Evolutionary conservation across 73 alveolate species (phyloP).

Genomic region (Paramecium primaurelia): DNA sequence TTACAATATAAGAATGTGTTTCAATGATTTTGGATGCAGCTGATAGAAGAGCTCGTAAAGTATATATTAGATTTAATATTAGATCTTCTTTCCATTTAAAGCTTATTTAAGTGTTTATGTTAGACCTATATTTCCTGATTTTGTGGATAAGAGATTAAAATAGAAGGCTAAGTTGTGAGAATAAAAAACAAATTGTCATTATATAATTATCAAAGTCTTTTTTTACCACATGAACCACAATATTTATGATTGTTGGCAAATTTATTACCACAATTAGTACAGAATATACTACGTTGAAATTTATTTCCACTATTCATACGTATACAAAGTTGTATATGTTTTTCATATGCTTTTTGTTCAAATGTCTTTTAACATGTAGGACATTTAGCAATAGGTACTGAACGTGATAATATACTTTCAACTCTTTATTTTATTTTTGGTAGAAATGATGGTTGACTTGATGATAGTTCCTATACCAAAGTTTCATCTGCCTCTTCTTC

Average conservation of each 20-base stretch:
- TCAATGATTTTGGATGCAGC: slow-evolving; percentile 72
- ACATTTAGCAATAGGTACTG: not conserved
- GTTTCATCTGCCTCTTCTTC: slow-evolving; percentile 37
- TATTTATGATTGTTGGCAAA: slow-evolving; percentile 5
- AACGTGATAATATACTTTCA: not conserved
- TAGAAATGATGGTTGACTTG: not conserved
- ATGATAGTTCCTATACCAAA: not conserved
- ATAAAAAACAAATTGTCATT: not conserved
- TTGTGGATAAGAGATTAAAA: slow-evolving; percentile 66
- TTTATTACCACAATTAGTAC: slow-evolving; percentile 35
- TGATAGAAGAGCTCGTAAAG: slow-evolving; percentile 75
- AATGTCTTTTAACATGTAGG: not conserved
- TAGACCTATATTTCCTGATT: slow-evolving; percentile 77
- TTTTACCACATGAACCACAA: slow-evolving; percentile 43
- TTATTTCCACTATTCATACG: not conserved
- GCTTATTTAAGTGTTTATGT: slow-evolving; percentile 74
- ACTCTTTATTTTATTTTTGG: not conserved
- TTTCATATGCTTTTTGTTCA: not conserved
- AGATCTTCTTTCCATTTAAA: slow-evolving; percentile 72
- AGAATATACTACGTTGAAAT: not conserved
- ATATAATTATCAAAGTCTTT: slow-evolving; percentile 6
- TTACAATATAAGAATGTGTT: slow-evolving; percentile 71
- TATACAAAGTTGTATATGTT: not conserved
- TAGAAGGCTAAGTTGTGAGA: slow-evolving; percentile 72
- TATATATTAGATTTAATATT: not conserved